Base-by-base conservation (phyloP, 2,329 filamentous ascomycete species). In the Beauveria caledonica region DNA sequence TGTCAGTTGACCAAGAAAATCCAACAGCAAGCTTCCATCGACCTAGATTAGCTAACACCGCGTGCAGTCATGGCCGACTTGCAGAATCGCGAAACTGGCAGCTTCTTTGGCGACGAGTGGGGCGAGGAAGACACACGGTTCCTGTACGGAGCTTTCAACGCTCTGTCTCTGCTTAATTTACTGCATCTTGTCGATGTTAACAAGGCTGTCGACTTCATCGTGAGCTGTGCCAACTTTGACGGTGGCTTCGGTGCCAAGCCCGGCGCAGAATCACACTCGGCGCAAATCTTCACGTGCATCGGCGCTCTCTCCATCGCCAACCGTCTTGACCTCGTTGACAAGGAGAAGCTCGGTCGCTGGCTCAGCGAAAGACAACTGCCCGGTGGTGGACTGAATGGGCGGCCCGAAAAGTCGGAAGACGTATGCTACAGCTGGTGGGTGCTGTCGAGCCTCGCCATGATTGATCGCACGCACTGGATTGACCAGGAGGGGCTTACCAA, bases 341-440 rank as follows among this genome's bases (percentile, higher is more conserved):
- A 83, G 63, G 90, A 96, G 70, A 89, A 88, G 66, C 78, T 97
- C 5, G 92, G 87, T 19, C 84, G 86, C 53, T 99, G 94, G 94
- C 79, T 99, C 58, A 96, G 92, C 73, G 94, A 99, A 75, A 84
- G 94, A 64, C 94, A 99, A 72, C 79, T 96, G 29, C 83, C 90
- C 10, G 87, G 87, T 52, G 94, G 94, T 33, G 94, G 94, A 0
- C 77, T 99, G 55, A 99, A 99, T 71, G 94, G 94, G 3, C 83
- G 94, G 53, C 94, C 94, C 0, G 94, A 97, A 76, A 99, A 99
- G 78, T 77, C 89, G 64, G 93, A 96, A 71, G 94, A 99, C 72
- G 93, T 96, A 15, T 99, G 94, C 77, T 99, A 99, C 76, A 96
- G 91, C 72, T 99, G 94, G 94, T 99, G 94, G 94, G 94, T 97